A percentile compares a stretch with the other conserved stretches of the same genome.
Evolutionary conservation across 192 early-diverging fungal species (phyloP).

Genomic region (Coemansia sp.): DNA sequence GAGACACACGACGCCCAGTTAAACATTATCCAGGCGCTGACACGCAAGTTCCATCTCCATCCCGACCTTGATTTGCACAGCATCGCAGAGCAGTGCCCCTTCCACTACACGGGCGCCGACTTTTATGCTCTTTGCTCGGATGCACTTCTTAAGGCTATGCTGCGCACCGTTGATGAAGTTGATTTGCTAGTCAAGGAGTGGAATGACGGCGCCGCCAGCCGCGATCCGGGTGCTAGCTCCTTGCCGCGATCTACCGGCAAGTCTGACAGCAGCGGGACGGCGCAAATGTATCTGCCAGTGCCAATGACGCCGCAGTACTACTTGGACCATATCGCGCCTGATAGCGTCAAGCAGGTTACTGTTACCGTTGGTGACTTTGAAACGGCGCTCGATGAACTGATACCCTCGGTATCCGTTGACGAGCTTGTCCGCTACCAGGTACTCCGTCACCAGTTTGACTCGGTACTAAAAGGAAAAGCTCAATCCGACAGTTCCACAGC

Average conservation of each 20-base stretch:
- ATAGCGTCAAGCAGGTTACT: constrained; percentile 74
- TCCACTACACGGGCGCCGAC: constrained; percentile 96
- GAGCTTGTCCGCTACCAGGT: constrained; percentile 87
- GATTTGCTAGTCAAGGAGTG: constrained; percentile 57
- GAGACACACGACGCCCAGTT: constrained; percentile 83
- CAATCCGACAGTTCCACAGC: not conserved
- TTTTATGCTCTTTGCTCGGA: constrained; percentile 98
- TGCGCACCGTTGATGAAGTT: constrained; percentile 77
- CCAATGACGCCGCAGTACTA: constrained; percentile 90
- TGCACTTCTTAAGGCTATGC: constrained; percentile 95
- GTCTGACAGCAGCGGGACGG: not conserved
- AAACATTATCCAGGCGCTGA: constrained; percentile 89
- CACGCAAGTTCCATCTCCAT: constrained; percentile 91
- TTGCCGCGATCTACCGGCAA: not conserved
- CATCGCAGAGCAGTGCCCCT: constrained; percentile 84
- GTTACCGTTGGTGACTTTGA: constrained; percentile 85
- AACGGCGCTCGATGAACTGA: constrained; percentile 77
- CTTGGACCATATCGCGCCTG: constrained; percentile 76
- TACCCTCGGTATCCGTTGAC: constrained; percentile 83
- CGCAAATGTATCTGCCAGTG: constrained; percentile 42
- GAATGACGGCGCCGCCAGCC: constrained; percentile 22
- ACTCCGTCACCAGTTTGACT: constrained; percentile 83
- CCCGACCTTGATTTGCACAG: constrained; percentile 71
- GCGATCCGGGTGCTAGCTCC: constrained; percentile 6
- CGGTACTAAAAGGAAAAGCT: constrained; percentile 28